Conservation (phyloP, 495 filamentous ascomycete genomes). For the Friedmanniomyces simplex region DNA sequence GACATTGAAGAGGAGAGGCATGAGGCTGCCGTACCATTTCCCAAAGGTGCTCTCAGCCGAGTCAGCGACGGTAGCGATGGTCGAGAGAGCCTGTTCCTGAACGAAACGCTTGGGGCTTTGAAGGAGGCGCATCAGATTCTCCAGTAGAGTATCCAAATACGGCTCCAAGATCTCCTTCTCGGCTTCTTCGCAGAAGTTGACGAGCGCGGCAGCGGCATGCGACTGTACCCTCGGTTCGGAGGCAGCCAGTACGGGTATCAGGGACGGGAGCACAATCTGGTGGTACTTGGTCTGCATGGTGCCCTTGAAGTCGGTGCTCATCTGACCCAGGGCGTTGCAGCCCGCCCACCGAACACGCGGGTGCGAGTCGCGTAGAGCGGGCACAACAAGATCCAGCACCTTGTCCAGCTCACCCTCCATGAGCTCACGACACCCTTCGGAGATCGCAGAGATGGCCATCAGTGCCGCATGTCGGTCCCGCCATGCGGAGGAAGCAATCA, state of each 20-base stretch:
- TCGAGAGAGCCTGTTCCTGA: conserved; percentile 95
- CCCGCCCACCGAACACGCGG: conserved; percentile 95
- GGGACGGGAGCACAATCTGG: conserved; percentile 68
- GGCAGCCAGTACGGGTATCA: conserved; percentile 85
- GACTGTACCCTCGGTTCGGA: conserved; percentile 90
- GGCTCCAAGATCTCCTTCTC: conserved; percentile 88
- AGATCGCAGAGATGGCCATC: conserved; percentile 99
- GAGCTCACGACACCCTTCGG: conserved; percentile 89
- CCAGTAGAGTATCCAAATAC: conserved; percentile 80
- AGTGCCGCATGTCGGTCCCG: conserved; percentile 92
- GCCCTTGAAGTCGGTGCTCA: conserved; percentile 98
- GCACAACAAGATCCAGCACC: conserved; percentile 85
- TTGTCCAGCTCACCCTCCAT: conserved; percentile 93
- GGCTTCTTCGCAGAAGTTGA: conserved; percentile 99
- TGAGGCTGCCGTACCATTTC: conserved; percentile 90
- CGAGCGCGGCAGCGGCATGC: conserved; percentile 90
- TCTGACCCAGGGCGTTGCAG: conserved; percentile 97
- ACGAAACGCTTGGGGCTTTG: conserved; percentile 89
- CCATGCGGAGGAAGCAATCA: conserved; percentile 95
- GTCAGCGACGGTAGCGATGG: conserved; percentile 96
- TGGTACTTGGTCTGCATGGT: conserved; percentile 98
- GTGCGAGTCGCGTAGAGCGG: conserved; percentile 82
- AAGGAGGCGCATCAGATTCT: conserved; percentile 69
- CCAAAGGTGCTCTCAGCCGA: conserved; percentile 91
- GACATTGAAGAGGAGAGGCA: conserved; percentile 89